phyloP scores from a whole-genome alignment of 2,329 filamentous ascomycete genomes.

The Alternaria arborescens region DNA sequence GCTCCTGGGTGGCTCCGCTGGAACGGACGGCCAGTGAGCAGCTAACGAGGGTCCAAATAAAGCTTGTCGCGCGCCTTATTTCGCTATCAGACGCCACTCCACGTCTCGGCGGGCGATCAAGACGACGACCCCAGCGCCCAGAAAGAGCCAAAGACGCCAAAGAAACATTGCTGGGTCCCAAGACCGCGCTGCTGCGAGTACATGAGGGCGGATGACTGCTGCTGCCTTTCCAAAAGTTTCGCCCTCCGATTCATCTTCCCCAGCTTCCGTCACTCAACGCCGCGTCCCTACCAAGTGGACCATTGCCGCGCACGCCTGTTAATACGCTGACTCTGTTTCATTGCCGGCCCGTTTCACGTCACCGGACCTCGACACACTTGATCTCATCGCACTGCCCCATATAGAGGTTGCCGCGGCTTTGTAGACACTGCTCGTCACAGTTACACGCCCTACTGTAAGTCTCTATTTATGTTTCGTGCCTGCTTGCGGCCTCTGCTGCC shows the following conservation, averaged over 20 bases:
- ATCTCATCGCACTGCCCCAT: conserved; percentile 13
- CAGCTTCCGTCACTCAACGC: conserved; percentile 1
- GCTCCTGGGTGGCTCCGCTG: conserved; percentile 18
- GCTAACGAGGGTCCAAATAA: conserved; percentile 48
- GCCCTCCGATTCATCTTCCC: conserved; percentile 13
- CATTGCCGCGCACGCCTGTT: conserved; percentile 21
- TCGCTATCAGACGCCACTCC: conserved; percentile 48
- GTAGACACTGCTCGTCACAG: conserved; percentile 16
- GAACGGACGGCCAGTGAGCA: conserved; percentile 24
- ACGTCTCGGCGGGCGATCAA: conserved; percentile 49
- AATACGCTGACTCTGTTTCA: conserved; percentile 26
- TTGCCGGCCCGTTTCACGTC: conserved; percentile 34
- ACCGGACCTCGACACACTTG: conserved; percentile 12
- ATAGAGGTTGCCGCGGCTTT: conserved; percentile 6
- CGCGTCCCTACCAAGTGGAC: conserved; percentile 2
- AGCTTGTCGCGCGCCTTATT: conserved; percentile 50
- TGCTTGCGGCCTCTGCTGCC: conserved; percentile 3
- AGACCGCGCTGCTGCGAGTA: conserved; percentile 20
- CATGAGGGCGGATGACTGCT: conserved; percentile 36
- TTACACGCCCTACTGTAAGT: conserved; percentile 25
- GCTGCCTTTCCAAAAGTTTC: conserved; percentile 28
- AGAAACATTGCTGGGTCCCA: conserved; percentile 33
- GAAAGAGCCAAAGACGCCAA: conserved; percentile 33
- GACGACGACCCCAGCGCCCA: conserved; percentile 39
- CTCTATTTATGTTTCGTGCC: conserved; percentile 3